Evolutionary conservation across 208 protist species (phyloP).

Genomic region (Crithidia thermophila): DNA sequence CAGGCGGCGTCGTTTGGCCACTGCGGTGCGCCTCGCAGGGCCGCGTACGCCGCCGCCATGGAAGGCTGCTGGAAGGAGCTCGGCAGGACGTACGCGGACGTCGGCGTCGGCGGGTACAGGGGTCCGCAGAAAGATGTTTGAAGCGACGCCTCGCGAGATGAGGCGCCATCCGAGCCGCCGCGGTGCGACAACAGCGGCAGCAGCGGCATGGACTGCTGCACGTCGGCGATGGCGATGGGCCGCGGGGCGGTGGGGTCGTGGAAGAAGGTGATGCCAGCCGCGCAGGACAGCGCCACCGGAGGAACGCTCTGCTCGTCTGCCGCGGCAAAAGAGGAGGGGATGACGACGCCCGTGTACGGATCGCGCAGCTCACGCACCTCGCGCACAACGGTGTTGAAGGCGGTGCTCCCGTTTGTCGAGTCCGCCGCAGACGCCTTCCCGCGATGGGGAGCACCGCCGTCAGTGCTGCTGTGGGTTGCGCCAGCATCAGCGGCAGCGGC

Average conservation of each 20-base stretch:
- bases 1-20: background rate
- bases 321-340: background rate
- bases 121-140: background rate
- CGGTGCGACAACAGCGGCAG: background rate
- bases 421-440: too few species aligned
- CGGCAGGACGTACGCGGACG: slow-evolving; percentile 1
- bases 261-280: slow-evolving; percentile 26
- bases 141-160: slow-evolving; percentile 1
- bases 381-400: too few species aligned
- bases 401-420: too few species aligned
- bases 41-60: background rate
- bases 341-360: slow-evolving; percentile 25
- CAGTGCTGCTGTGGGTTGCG: too few species aligned
- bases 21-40: background rate
- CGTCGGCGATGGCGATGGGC: slow-evolving; percentile 7
- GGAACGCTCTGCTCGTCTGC: background rate
- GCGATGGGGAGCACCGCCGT: too few species aligned
- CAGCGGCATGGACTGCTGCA: slow-evolving; percentile 3
- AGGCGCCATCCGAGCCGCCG: background rate
- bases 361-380: slow-evolving; percentile 9
- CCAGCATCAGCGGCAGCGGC: background rate
- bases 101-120: background rate
- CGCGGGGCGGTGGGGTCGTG: slow-evolving; percentile 28
- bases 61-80: slow-evolving; percentile 7
- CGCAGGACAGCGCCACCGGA: slow-evolving; percentile 10